A percentile compares a stretch with the other conserved stretches of the same genome.
Conservation (phyloP, 75 land plant genomes). For the Pinus tabuliformis region DNA sequence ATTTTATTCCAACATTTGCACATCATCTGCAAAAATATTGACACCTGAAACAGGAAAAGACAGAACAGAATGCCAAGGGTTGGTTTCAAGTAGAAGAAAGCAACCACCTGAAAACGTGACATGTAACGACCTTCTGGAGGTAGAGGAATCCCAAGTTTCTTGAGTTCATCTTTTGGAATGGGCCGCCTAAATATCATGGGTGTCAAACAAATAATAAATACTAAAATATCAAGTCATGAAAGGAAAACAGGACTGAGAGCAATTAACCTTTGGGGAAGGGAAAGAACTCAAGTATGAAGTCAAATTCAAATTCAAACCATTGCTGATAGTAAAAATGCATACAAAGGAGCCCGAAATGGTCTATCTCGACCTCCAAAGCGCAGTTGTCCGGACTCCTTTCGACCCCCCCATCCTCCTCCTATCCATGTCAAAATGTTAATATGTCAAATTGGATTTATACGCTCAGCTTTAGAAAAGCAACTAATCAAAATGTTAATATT, state of each 20-base stretch:
- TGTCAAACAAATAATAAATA: neutral
- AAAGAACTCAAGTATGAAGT: no score
- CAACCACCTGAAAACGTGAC: conserved; percentile 73
- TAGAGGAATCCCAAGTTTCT: conserved; percentile 87
- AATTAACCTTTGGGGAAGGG: neutral
- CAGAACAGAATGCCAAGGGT: neutral
- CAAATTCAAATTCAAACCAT: conserved; percentile 8
- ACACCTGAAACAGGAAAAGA: neutral
- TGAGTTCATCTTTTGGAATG: conserved; percentile 81
- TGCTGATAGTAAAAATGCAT: conserved; percentile 16
- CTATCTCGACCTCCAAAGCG: conserved; percentile 98
- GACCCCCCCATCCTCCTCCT: conserved; percentile 99
- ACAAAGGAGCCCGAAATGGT: conserved; percentile 97
- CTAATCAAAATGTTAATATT: neutral
- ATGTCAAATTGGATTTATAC: neutral
- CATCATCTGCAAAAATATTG: neutral
- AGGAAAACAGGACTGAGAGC: neutral
- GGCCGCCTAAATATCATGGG: conserved; percentile 52
- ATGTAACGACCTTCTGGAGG: conserved; percentile 93
- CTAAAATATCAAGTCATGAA: neutral
- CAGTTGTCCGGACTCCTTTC: conserved; percentile 97
- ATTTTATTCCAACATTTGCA: neutral
- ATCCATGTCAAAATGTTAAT: neutral
- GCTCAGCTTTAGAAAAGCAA: neutral
- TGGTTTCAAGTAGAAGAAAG: neutral